phyloP scores from a whole-genome alignment of 2,329 filamentous ascomycete genomes.

The Ceratocystis destructans region DNA sequence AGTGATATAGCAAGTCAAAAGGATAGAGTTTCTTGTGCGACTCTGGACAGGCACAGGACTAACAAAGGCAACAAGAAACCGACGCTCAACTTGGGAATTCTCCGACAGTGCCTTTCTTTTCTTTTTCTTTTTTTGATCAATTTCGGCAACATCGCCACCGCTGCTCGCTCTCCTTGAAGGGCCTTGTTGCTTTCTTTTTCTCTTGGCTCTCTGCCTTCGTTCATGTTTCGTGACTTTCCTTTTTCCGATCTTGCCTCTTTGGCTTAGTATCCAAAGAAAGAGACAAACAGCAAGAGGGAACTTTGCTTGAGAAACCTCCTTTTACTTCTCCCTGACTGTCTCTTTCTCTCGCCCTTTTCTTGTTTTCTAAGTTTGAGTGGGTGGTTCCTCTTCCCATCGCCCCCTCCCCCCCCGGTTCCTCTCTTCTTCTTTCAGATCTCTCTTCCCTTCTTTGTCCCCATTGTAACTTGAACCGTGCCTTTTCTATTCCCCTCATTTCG shows the following conservation, averaged over 20 bases:
- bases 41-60: neutral
- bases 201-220: neutral
- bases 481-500: constrained; percentile 4
- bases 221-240: neutral
- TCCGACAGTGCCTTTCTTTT: neutral
- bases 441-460: neutral
- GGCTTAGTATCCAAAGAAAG: neutral
- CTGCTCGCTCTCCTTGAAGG: too few species aligned
- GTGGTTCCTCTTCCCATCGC: neutral
- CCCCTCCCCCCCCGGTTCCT: too few species aligned
- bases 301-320: neutral
- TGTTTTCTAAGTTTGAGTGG: neutral
- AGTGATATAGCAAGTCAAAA: too few species aligned
- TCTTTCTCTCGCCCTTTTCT: neutral
- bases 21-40: constrained; percentile 6
- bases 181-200: neutral
- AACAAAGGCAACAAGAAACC: neutral
- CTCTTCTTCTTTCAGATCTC: neutral
- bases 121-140: neutral
- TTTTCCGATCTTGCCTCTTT: neutral
- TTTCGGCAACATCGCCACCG: neutral
- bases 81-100: neutral
- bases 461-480: constrained; percentile 9
- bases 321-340: neutral
- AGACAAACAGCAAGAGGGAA: neutral